Conservation (phyloP, 148 eudicot species). For the Drosera capensis region DNA sequence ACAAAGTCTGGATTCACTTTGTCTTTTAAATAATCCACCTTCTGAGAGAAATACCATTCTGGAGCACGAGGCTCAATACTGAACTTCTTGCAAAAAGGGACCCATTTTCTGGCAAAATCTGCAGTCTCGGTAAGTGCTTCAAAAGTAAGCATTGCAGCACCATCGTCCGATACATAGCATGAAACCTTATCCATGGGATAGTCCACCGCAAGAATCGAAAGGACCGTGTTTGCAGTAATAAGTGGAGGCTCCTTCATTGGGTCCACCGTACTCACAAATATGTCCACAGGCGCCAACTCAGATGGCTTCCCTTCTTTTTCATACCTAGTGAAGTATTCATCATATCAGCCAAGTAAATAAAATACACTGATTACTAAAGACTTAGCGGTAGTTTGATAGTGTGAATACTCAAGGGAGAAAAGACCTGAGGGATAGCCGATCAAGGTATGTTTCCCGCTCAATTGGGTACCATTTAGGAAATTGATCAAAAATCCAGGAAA, state of each 20-base stretch:
- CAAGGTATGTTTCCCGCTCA: slow-evolving; percentile 89
- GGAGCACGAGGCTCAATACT: slow-evolving; percentile 95
- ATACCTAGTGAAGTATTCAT: slow-evolving; percentile 35
- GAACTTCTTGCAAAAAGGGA: slow-evolving; percentile 82
- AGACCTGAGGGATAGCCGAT: slow-evolving; percentile 82
- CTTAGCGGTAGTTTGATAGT: too few species aligned
- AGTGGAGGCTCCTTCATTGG: slow-evolving; percentile 95
- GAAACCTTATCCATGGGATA: slow-evolving; percentile 90
- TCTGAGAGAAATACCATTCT: slow-evolving; percentile 89
- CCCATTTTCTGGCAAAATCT: slow-evolving; percentile 95
- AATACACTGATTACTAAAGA: slow-evolving; percentile 1
- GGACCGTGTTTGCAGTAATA: slow-evolving; percentile 88
- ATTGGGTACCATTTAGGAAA: slow-evolving; percentile 94
- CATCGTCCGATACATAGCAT: slow-evolving; percentile 89
- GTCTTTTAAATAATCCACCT: slow-evolving; percentile 78
- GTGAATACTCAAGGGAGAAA: neutral
- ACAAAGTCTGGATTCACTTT: slow-evolving; percentile 93
- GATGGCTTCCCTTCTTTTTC: slow-evolving; percentile 98
- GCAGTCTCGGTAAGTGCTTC: slow-evolving; percentile 96
- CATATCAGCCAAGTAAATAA: neutral
- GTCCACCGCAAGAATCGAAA: slow-evolving; percentile 91
- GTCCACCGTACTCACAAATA: slow-evolving; percentile 93
- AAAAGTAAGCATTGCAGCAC: slow-evolving; percentile 98
- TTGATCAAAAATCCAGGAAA: slow-evolving; percentile 93
- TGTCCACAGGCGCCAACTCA: slow-evolving; percentile 68